Evolutionary conservation across 495 filamentous ascomycete genomes (phyloP), one percentile per base, ranked within the genome.

Genomic region (Tuber melanosporum): DNA sequence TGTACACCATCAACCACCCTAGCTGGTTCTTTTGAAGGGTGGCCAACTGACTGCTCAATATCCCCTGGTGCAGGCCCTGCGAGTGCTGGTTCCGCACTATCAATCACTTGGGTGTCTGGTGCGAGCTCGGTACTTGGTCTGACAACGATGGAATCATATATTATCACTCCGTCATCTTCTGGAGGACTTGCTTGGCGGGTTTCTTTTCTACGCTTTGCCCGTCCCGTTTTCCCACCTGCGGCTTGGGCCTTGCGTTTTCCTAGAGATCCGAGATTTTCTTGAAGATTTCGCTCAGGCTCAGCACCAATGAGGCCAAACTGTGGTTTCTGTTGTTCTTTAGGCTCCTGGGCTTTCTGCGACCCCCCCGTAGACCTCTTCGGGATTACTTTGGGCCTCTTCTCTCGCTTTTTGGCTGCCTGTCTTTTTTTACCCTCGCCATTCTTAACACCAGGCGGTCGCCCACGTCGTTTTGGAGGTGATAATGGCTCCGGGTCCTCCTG

Each of bases 391-490:
- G 57, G 57, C 26, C 15, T 32, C 32, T 66, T 66, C 26, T 66
- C 57, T 36, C 57, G 57, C 14, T 66, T 66, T 66, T 66, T 66
- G 32, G 26, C 57, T 36, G 57, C 57, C 26, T 66, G 57, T 36
- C 32, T 32, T 26, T 66, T 66, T 66, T 66, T 66, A 1, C 57
- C 57, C 57, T 66, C 57, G 57, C 57, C 57, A 66, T 66, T 66
- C 26, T 36, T 66, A 66, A 66, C 57, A 32, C 57, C 57, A 46
- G 82, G 52, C 43, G 71, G 79, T 73, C 77, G 79, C 46, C 82
- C 82, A 41, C 82, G 74, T 14, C 75, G 82, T 74, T 81, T 83
- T 71, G 79, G 73, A 20, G 71, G 46, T 39, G 71, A 17, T 45
- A 44, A 20, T 32, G 47, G 62, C 26, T 74, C 72, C 2, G 41